A percentile compares a stretch with the other conserved stretches of the same genome.
phyloP scores from a whole-genome alignment of 805 yeast genomes.

The Candida cerambycidarum region DNA sequence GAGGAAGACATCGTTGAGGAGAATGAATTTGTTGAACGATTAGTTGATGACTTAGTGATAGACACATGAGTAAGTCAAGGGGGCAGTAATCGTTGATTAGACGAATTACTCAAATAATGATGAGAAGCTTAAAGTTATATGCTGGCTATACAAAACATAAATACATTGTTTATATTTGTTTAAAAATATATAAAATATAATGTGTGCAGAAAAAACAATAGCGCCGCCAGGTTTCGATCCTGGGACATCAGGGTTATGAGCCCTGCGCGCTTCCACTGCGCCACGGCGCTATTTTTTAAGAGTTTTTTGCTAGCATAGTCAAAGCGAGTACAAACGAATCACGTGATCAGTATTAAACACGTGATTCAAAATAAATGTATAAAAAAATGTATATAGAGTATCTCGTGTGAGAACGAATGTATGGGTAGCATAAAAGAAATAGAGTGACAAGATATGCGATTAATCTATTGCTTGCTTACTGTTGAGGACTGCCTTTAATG shows the following conservation, averaged over 20 bases:
- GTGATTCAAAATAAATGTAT: too few species aligned
- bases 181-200: background rate
- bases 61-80: too few species aligned
- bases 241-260: constrained; percentile 98
- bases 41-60: constrained; percentile 8
- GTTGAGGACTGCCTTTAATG: too few species aligned
- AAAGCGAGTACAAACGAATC: background rate
- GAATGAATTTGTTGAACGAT: constrained; percentile 9
- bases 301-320: too few species aligned
- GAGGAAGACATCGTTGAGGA: background rate
- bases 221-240: constrained; percentile 97
- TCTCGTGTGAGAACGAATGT: too few species aligned
- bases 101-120: too few species aligned
- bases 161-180: constrained; percentile 1
- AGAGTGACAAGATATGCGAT: too few species aligned
- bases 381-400: too few species aligned
- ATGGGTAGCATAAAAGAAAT: too few species aligned
- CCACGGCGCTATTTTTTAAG: constrained; percentile 70
- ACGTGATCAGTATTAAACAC: too few species aligned
- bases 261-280: constrained; percentile 99
- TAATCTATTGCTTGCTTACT: too few species aligned
- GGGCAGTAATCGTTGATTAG: too few species aligned
- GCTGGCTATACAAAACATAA: constrained; percentile 4
- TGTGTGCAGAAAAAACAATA: constrained; percentile 34
- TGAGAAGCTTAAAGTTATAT: constrained; percentile 1